These are phyloP conservation scores for Trichophyton benhamiae DNA, from an alignment of 2,329 filamentous ascomycete species.

Conservation along the genomic window DNA sequence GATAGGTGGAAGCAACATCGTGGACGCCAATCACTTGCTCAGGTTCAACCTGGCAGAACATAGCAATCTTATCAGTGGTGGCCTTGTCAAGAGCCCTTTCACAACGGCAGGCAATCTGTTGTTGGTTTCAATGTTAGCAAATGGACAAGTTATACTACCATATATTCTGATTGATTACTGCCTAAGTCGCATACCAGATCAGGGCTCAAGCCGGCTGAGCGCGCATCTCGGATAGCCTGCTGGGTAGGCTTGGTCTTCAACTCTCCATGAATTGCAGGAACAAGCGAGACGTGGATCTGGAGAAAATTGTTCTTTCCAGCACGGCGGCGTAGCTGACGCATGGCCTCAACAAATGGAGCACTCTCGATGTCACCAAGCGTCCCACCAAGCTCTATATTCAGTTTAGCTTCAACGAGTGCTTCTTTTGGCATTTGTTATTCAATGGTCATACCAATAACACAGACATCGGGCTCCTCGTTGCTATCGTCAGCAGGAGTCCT, in stretches of 20 bases:
- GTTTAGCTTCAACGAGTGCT: background rate
- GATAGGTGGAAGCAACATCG: constrained; percentile 82
- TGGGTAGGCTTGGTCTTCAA: constrained; percentile 98
- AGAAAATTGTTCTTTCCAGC: constrained; percentile 68
- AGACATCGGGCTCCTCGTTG: constrained; percentile 72
- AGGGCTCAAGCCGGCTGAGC: constrained; percentile 63
- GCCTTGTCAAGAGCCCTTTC: constrained; percentile 58
- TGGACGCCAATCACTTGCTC: constrained; percentile 78
- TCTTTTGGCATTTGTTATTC: constrained; percentile 22
- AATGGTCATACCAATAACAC: constrained; percentile 54
- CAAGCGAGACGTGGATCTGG: constrained; percentile 77
- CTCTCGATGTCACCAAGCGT: constrained; percentile 65
- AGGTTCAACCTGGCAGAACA: constrained; percentile 73
- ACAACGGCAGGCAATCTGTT: constrained; percentile 81
- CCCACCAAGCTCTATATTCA: constrained; percentile 33
- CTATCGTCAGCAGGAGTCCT: constrained; percentile 78
- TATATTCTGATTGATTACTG: background rate
- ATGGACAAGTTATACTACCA: constrained; percentile 6
- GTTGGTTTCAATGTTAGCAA: background rate
- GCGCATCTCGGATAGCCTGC: constrained; percentile 69
- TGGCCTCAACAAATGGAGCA: constrained; percentile 72
- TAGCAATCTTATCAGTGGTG: constrained; percentile 77
- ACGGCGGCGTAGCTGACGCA: constrained; percentile 61
- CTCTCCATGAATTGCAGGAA: constrained; percentile 62
- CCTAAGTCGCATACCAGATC: constrained; percentile 45